Percentiles rank a stretch among this genome's conserved stretches.
phyloP scores from a whole-genome alignment of 1,139 yeast species.

The Barnettozyma hawaiiensis region DNA sequence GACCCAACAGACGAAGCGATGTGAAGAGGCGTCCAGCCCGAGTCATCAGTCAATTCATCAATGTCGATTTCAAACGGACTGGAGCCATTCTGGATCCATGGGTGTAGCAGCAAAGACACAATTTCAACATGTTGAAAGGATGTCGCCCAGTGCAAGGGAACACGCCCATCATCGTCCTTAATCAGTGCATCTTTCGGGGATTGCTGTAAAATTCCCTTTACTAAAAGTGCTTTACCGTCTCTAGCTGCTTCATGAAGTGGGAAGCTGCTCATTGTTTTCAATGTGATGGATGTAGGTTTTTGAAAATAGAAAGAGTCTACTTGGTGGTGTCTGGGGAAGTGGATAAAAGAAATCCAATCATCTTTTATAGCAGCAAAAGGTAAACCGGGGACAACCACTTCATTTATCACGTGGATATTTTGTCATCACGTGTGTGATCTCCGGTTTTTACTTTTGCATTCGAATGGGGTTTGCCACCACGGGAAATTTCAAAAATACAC shows the following conservation, averaged over 20 bases:
- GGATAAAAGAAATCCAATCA: no score
- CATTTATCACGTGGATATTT: no score
- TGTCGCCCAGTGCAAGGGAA: slow-evolving; percentile 88
- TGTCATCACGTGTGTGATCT: no score
- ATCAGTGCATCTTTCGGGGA: slow-evolving; percentile 41
- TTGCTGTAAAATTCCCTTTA: slow-evolving; percentile 41
- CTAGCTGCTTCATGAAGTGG: slow-evolving; percentile 55
- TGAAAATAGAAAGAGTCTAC: no score
- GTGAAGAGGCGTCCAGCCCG: slow-evolving; percentile 89
- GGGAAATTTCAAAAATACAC: no score
- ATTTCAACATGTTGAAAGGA: slow-evolving; percentile 54
- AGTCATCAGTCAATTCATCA: slow-evolving; percentile 62
- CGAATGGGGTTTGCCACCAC: slow-evolving; percentile 3
- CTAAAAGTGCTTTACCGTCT: slow-evolving; percentile 46
- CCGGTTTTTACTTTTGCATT: not conserved
- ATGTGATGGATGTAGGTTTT: no score
- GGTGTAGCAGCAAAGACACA: slow-evolving; percentile 45
- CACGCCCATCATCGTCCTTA: slow-evolving; percentile 70
- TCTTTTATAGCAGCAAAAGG: no score
- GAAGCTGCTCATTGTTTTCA: slow-evolving; percentile 7
- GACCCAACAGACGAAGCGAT: slow-evolving; percentile 75
- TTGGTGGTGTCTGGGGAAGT: no score
- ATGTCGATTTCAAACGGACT: slow-evolving; percentile 43
- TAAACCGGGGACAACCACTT: no score
- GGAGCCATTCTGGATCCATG: slow-evolving; percentile 23